phyloP scores from a whole-genome alignment of 208 protist genomes.

The Leishmania lainsoni region DNA sequence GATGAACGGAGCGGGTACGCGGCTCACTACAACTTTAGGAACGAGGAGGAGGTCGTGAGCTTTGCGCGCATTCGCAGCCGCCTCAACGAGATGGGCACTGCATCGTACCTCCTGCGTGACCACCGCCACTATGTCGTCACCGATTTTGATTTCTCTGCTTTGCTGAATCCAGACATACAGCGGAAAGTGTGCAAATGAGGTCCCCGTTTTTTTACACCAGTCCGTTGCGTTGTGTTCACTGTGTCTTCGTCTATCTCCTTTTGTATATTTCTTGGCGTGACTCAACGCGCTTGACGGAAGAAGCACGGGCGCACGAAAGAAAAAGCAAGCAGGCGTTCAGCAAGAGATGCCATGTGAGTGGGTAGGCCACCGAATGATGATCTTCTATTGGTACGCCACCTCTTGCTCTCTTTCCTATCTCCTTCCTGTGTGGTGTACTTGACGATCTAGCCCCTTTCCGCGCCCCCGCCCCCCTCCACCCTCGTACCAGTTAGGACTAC shows the following conservation, averaged over 20 bases:
- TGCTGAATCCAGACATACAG: conserved; percentile 35
- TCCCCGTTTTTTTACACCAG: background rate
- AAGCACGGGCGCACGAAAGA: background rate
- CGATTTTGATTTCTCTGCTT: conserved; percentile 66
- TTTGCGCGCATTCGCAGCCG: conserved; percentile 76
- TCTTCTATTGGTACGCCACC: background rate
- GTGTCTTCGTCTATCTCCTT: background rate
- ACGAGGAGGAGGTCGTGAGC: conserved; percentile 81
- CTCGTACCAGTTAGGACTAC: background rate
- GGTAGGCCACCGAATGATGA: background rate
- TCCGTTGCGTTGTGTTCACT: background rate
- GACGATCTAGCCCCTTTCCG: background rate
- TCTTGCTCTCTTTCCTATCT: background rate
- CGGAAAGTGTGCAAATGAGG: conserved; percentile 15
- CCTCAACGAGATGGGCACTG: conserved; percentile 78
- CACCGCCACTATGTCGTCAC: conserved; percentile 69
- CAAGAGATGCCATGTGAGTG: background rate
- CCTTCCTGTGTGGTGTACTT: background rate
- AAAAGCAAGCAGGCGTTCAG: too few species aligned
- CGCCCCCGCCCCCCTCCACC: background rate
- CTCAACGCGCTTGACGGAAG: background rate
- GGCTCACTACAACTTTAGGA: conserved; percentile 63
- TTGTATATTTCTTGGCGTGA: background rate
- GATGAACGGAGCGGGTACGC: conserved; percentile 80
- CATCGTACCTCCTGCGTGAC: conserved; percentile 68